Base-by-base conservation (phyloP, 306 rosid genomes). In the Sicyos baderoa region DNA sequence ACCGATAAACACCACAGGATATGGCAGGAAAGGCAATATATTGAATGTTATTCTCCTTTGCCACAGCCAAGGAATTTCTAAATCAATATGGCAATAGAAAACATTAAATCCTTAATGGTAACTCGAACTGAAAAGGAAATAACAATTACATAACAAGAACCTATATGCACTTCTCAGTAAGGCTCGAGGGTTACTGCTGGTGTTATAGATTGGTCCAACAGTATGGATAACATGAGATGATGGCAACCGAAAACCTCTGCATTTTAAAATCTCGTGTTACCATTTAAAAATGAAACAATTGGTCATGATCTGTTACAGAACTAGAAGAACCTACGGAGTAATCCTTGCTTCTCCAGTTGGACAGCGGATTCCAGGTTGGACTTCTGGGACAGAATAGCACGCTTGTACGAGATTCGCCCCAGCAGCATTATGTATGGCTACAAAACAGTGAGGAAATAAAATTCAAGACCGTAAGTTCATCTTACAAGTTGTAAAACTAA, bases 261-360 rank as follows among this genome's bases (percentile, higher is more conserved):
- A 79, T 40, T 70, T 55, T 48, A n/a, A n/a, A n/a, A n/a, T 68
- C 72, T 51, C 23, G 51, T 0, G 47, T 44, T 37, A 72, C 58
- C 25, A 47, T 25, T 32, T 35, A 6, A 16, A 44, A 27, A 32
- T 8, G 16, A 71, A 71, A 56, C 2, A 40, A 35, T 42, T 14
- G 17, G 11, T 54, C 52, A 14, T 54, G 40, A 32, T 7, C 21
- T 42, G 50, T 0, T 1, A 23, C 21, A n/a, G 50, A 52, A 45
- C 6, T 6, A 54, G 4, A 77, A 65, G 8, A 72, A 58, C 85
- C 81, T 76, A 91, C 96, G 72, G 87, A 29, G 97, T 89, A 72
- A 91, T 86, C 76, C 96, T 84, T 54, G 97, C 97, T 81, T 91
- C 97, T 65, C 97, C 96, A 0, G 89, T 84, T 54, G 97, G 97